Conservation (phyloP, 2,329 filamentous ascomycete genomes). For the Colletotrichum plurivorum region DNA sequence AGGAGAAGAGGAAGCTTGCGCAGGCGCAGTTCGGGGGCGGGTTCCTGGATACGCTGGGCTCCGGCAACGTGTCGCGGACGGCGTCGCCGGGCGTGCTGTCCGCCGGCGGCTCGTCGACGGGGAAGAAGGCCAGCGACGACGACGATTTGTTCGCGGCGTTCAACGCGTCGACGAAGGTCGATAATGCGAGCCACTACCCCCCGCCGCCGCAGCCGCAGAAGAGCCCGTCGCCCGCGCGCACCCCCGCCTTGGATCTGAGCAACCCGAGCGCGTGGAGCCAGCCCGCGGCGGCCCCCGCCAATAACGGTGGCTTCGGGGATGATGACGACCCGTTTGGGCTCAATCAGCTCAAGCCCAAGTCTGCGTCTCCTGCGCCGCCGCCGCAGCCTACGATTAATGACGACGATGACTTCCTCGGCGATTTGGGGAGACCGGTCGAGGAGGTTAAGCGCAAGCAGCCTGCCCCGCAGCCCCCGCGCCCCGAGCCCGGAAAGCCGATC, state of each 20-base stretch:
- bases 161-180: slow-evolving; percentile 75
- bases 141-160: slow-evolving; percentile 79
- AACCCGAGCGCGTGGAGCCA: slow-evolving; percentile 68
- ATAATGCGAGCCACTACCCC: slow-evolving; percentile 76
- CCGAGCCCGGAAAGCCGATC: slow-evolving; percentile 70
- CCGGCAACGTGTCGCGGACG: slow-evolving; percentile 63
- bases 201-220: slow-evolving; percentile 62
- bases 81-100: slow-evolving; percentile 57
- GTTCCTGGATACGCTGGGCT: slow-evolving; percentile 82
- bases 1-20: slow-evolving; percentile 78
- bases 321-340: slow-evolving; percentile 94
- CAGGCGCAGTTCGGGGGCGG: slow-evolving; percentile 84
- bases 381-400: slow-evolving; percentile 55
- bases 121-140: slow-evolving; percentile 60
- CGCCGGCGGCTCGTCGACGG: slow-evolving; percentile 43
- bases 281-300: slow-evolving; percentile 44
- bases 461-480: slow-evolving; percentile 53
- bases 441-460: slow-evolving; percentile 68
- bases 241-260: slow-evolving; percentile 64
- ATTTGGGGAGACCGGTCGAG: slow-evolving; percentile 75
- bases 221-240: slow-evolving; percentile 61
- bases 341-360: slow-evolving; percentile 69
- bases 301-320: slow-evolving; percentile 64
- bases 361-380: slow-evolving; percentile 47
- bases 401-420: slow-evolving; percentile 77